Evolutionary conservation across 2,329 filamentous ascomycete genomes (phyloP).

Genomic region (Paecilomyces variotii): DNA sequence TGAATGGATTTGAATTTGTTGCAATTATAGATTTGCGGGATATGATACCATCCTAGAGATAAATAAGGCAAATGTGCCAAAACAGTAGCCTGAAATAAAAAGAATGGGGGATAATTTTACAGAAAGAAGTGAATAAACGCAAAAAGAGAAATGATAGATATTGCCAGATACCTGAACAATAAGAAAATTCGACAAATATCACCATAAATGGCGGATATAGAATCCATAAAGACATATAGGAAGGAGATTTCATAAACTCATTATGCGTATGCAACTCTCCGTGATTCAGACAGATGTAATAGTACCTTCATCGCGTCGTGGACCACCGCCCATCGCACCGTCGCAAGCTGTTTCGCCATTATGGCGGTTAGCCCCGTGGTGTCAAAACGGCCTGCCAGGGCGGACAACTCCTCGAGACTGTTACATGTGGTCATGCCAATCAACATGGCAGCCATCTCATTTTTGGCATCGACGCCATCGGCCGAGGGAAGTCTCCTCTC

Average conservation of each 20-base stretch:
- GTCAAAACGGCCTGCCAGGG: conserved; percentile 37
- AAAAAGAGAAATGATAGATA: not conserved
- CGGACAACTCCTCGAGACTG: conserved; percentile 27
- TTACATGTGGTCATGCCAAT: conserved; percentile 27
- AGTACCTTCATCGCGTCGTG: conserved; percentile 55
- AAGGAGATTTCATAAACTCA: not conserved
- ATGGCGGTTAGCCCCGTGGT: conserved; percentile 48
- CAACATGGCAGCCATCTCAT: conserved; percentile 25
- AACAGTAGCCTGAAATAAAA: not conserved
- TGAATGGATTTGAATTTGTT: not conserved
- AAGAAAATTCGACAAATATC: too few relatives aligned
- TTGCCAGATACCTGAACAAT: too few relatives aligned
- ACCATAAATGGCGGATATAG: too few relatives aligned
- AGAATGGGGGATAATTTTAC: not conserved
- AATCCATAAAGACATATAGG: too few relatives aligned
- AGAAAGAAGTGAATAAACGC: not conserved
- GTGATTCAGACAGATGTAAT: conserved; percentile 10
- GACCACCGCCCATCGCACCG: conserved; percentile 54
- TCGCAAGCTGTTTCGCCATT: conserved; percentile 49
- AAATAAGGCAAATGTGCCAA: not conserved
- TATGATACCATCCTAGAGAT: not conserved
- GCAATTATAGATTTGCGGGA: not conserved
- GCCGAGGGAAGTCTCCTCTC: not conserved
- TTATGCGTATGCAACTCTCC: not conserved
- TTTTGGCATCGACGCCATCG: conserved; percentile 23